Conservation (phyloP, 169 alveolate genomes). For the Condylostoma magnum region DNA sequence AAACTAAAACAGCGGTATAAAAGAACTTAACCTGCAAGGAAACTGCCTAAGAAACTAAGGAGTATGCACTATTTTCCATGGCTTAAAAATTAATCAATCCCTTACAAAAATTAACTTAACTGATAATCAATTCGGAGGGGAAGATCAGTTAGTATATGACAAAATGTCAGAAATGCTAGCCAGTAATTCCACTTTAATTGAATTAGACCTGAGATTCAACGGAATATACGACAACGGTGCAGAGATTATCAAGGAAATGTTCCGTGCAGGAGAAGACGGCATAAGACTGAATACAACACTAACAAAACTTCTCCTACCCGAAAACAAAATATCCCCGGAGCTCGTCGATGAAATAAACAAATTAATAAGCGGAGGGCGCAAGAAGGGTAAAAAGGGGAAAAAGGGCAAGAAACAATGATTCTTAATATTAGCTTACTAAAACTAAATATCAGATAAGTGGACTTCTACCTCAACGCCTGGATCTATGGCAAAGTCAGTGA, state of each 20-base stretch:
- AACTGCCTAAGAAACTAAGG: constrained; percentile 56
- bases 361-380: background rate
- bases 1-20: constrained; percentile 37
- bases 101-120: constrained; percentile 38
- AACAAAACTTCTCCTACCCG: background rate
- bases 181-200: background rate
- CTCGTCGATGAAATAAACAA: background rate
- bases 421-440: too few species aligned
- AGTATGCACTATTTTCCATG: constrained; percentile 40
- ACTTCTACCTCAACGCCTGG: constrained; percentile 97
- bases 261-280: background rate
- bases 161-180: background rate
- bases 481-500: constrained; percentile 96
- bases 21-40: constrained; percentile 53
- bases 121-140: constrained; percentile 62
- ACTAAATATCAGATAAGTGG: constrained; percentile 86
- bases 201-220: constrained; percentile 12
- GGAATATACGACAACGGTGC: constrained; percentile 32
- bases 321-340: constrained; percentile 8
- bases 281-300: background rate
- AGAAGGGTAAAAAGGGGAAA: constrained; percentile 18
- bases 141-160: constrained; percentile 34
- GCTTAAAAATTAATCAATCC: constrained; percentile 37
- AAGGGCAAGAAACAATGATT: constrained; percentile 28
- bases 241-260: background rate